Evolutionary conservation across 768 basidiomycete species (phyloP).

Genomic region (Neoboletus brunneissimus): DNA sequence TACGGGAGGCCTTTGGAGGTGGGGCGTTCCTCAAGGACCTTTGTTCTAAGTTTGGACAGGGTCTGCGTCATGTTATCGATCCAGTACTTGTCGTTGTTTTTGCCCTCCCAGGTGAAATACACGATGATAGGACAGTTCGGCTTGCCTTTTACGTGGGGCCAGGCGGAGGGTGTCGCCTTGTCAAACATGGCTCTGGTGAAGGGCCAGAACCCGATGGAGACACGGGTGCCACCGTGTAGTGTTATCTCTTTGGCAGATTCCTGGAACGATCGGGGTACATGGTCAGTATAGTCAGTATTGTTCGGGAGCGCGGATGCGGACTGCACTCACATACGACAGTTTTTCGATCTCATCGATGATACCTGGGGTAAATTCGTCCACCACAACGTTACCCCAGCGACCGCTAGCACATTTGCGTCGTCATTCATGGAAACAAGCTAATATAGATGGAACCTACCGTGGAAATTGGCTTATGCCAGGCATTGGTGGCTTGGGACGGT

Average conservation of each 20-base stretch:
- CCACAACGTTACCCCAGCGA: conserved; percentile 19
- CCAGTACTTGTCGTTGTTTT: too few species aligned
- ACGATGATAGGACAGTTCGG: too few species aligned
- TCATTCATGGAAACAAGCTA: not conserved
- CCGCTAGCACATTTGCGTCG: conserved; percentile 1
- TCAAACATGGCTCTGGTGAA: too few species aligned
- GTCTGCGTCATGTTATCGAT: too few species aligned
- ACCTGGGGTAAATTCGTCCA: conserved; percentile 10
- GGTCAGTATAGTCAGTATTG: not conserved
- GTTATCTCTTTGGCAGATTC: not conserved
- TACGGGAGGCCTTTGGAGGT: too few species aligned
- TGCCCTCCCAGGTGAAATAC: too few species aligned
- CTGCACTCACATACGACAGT: not conserved
- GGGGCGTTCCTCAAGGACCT: too few species aligned
- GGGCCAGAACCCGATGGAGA: not conserved
- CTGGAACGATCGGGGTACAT: not conserved
- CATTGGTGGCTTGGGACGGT: not conserved
- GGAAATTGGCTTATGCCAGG: conserved; percentile 3
- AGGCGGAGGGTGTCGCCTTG: too few species aligned
- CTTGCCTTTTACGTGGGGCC: too few species aligned
- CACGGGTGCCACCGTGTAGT: conserved; percentile 3
- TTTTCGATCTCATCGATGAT: too few species aligned
- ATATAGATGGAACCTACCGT: not conserved
- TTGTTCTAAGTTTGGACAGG: too few species aligned
- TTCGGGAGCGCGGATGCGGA: not conserved